Evolutionary conservation across 1,284 basidiomycete species (phyloP).

Genomic region (Papiliotrema nemorosa): DNA sequence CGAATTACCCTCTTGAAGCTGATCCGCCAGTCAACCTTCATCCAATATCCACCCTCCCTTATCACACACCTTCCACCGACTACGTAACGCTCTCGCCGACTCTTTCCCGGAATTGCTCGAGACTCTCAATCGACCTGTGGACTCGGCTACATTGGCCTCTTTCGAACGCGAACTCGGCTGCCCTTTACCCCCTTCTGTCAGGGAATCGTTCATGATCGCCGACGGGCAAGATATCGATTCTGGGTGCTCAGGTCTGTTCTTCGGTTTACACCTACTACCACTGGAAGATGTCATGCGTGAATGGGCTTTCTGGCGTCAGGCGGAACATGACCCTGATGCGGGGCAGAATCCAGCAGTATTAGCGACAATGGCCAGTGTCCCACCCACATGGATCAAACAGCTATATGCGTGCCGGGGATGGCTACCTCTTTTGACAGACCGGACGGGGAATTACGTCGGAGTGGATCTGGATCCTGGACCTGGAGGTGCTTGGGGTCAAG

Average conservation of each 20-base stretch:
- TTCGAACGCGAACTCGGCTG: constrained; percentile 79
- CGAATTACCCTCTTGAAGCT: not conserved
- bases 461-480: constrained; percentile 86
- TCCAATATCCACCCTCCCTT: constrained; percentile 63
- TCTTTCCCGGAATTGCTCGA: constrained; percentile 88
- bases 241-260: constrained; percentile 64
- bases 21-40: constrained; percentile 15
- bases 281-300: constrained; percentile 87
- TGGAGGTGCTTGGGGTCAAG: constrained; percentile 75
- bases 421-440: constrained; percentile 92
- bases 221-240: constrained; percentile 88
- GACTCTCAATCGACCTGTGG: constrained; percentile 81
- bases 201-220: constrained; percentile 75
- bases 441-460: constrained; percentile 93
- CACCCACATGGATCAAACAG: constrained; percentile 82
- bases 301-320: constrained; percentile 89
- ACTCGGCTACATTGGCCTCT: constrained; percentile 66
- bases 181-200: constrained; percentile 68
- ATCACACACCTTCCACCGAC: constrained; percentile 70
- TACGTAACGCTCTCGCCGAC: constrained; percentile 67
- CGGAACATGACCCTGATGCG: constrained; percentile 70
- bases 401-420: constrained; percentile 92
- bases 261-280: constrained; percentile 75
- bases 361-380: constrained; percentile 81
- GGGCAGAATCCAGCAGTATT: constrained; percentile 69